Base-by-base conservation (phyloP, 805 yeast genomes). In the Spencermartinsiella europaea region DNA sequence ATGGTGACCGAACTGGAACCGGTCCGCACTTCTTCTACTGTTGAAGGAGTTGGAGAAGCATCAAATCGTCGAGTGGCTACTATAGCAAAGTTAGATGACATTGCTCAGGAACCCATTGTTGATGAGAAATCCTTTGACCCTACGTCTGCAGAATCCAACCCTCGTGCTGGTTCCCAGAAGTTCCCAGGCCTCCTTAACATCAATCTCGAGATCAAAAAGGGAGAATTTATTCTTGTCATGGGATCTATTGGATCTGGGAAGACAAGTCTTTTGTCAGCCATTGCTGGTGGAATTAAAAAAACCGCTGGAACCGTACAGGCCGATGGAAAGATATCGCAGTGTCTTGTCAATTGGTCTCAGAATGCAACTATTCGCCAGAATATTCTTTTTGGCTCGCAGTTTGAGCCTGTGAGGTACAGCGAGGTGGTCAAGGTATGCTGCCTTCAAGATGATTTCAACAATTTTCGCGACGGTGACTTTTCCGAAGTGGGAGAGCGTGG, bases 401-500 rank as follows among this genome's bases (percentile, higher is more conserved):
- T 60, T 45, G 76, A 80, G 45, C 64, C 69, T 40, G 56, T 60
- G 1, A 71, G 66, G 50, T 85, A 85, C 59, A 54, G 71, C 1
- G 63, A 64, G 4, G 75, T 83, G 2, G 60, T 86, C 8, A 63
- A 70, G 33, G 80, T 80, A 0, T 86, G 95, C 62, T 78, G 85
- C 0, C 65, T 85, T 47, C 70, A 70, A 31, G 74, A 73, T 27
- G 95, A 85, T 62, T 69, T 85, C 50, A 74, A 74, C 3, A 71
- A 75, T 31, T 65, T 86, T 25, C 81, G 82, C 7, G 85, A 79
- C 31, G 91, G 90, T 31, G 95, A 86, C 56, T 57, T 62, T 39
- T 83, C 93, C 0, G 85, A 84, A 60, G 83, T 85, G 54, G 95
- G 95, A 51, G 95, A 85, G 60, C 73, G 86, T 58, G 95, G 95